Evolutionary conservation across 257 asterid species (phyloP).

Genomic region (Ilex aquifolium): DNA sequence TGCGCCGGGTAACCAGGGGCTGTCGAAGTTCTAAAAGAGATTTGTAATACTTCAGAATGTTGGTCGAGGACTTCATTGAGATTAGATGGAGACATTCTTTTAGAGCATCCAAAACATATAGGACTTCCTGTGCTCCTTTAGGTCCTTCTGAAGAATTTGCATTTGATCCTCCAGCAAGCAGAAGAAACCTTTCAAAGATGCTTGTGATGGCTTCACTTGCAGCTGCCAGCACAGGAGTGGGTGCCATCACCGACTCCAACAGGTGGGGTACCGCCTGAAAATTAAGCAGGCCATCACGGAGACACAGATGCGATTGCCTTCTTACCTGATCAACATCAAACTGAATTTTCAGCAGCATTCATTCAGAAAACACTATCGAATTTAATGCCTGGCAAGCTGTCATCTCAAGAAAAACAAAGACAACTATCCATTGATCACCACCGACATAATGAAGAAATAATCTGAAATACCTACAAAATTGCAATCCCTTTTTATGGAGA

Average conservation of each 20-base stretch:
- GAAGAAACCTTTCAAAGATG: slow-evolving; percentile 68
- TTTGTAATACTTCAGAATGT: slow-evolving; percentile 63
- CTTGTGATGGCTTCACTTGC: slow-evolving; percentile 75
- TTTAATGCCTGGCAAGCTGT: too few species aligned
- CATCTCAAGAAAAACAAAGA: background rate
- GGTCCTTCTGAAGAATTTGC: slow-evolving; percentile 53
- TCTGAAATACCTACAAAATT: too few species aligned
- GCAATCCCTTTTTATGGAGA: too few species aligned
- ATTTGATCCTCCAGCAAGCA: slow-evolving; percentile 78
- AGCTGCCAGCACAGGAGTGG: slow-evolving; percentile 42
- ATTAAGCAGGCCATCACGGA: slow-evolving; percentile 47
- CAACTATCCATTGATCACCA: background rate
- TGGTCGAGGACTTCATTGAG: slow-evolving; percentile 54
- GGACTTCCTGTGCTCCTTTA: slow-evolving; percentile 71
- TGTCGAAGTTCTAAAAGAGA: slow-evolving; percentile 63
- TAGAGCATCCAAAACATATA: slow-evolving; percentile 78
- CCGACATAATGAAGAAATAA: too few species aligned
- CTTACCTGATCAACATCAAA: slow-evolving; percentile 52
- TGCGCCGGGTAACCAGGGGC: slow-evolving; percentile 63
- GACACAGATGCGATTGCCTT: slow-evolving; percentile 60
- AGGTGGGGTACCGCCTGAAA: slow-evolving; percentile 32
- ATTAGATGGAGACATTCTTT: slow-evolving; percentile 68
- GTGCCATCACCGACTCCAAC: background rate
- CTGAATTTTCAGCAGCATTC: background rate
- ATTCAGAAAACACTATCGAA: background rate